These are phyloP conservation scores for Butyriboletus appendiculatus DNA, from an alignment of 1,284 basidiomycete genomes.

Conservation along the genomic window DNA sequence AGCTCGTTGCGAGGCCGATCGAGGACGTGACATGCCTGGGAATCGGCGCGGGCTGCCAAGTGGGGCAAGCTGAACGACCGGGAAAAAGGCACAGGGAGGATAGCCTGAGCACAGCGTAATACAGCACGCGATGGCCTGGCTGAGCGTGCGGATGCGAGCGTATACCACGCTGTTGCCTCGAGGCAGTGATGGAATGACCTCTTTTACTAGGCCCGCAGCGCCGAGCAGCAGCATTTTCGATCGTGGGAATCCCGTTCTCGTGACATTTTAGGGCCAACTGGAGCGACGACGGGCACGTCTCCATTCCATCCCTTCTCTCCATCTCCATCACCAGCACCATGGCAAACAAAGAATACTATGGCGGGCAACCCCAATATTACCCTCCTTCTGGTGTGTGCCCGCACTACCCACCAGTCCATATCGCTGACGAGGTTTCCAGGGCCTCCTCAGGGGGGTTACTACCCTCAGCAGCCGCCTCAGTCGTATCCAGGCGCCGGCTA, in stretches of 20 bases:
- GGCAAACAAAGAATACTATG: constrained; percentile 78
- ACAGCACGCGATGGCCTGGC: constrained; percentile 13
- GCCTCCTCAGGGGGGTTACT: constrained; percentile 69
- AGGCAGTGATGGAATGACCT: constrained; percentile 20
- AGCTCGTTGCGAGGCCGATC: neutral
- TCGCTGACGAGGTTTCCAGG: constrained; percentile 38
- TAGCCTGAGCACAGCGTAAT: constrained; percentile 9
- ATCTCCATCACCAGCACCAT: constrained; percentile 41
- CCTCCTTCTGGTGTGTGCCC: constrained; percentile 59
- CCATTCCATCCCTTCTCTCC: constrained; percentile 2
- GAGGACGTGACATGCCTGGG: constrained; percentile 20
- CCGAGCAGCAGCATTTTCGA: neutral
- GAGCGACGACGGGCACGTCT: constrained; percentile 10
- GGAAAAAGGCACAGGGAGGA: constrained; percentile 1
- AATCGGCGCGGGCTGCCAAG: constrained; percentile 8
- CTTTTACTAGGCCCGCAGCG: neutral
- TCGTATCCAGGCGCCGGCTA: constrained; percentile 54
- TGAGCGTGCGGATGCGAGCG: neutral
- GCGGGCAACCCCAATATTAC: constrained; percentile 59
- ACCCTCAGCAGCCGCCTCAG: constrained; percentile 75
- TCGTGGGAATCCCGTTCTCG: constrained; percentile 24
- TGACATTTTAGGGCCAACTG: constrained; percentile 30
- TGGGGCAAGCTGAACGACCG: constrained; percentile 5
- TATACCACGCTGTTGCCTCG: constrained; percentile 21
- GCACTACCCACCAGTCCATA: too few relatives aligned